phyloP scores from a whole-genome alignment of 805 yeast genomes.

The Jamesozyma lodderae region DNA sequence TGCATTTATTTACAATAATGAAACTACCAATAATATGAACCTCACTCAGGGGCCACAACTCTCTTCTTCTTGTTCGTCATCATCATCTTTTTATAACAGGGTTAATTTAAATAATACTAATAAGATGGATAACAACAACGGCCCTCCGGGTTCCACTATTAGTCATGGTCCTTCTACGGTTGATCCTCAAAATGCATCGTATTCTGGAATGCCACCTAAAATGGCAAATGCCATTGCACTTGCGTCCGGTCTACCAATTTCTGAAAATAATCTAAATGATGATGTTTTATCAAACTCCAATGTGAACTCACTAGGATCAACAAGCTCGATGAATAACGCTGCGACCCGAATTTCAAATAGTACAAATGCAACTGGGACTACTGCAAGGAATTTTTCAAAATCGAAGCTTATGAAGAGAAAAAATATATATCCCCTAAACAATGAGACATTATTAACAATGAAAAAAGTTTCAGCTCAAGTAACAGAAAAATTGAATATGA shows the following conservation, averaged over 20 bases:
- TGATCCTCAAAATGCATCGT: no score
- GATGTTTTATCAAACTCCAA: neutral
- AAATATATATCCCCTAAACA: conserved; percentile 19
- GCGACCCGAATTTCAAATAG: neutral
- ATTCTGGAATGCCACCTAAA: conserved; percentile 10
- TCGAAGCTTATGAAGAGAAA: conserved; percentile 14
- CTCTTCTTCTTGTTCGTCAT: no score
- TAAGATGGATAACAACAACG: no score
- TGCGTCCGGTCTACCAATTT: conserved; percentile 13
- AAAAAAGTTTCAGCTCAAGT: conserved; percentile 16
- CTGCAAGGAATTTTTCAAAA: neutral
- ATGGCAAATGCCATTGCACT: conserved; percentile 19
- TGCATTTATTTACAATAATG: conserved; percentile 10
- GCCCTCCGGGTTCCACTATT: no score
- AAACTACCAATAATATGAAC: conserved; percentile 8
- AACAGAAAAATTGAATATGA: conserved; percentile 15
- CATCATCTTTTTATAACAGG: no score
- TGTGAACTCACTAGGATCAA: no score
- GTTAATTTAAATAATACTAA: no score
- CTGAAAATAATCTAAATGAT: conserved; percentile 2
- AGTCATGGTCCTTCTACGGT: no score
- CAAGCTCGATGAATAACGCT: conserved; percentile 1
- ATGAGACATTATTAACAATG: conserved; percentile 20
- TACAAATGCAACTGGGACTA: neutral
- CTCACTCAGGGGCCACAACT: no score